Conservation (phyloP, 805 yeast genomes). For the Metschnikowia similis region DNA sequence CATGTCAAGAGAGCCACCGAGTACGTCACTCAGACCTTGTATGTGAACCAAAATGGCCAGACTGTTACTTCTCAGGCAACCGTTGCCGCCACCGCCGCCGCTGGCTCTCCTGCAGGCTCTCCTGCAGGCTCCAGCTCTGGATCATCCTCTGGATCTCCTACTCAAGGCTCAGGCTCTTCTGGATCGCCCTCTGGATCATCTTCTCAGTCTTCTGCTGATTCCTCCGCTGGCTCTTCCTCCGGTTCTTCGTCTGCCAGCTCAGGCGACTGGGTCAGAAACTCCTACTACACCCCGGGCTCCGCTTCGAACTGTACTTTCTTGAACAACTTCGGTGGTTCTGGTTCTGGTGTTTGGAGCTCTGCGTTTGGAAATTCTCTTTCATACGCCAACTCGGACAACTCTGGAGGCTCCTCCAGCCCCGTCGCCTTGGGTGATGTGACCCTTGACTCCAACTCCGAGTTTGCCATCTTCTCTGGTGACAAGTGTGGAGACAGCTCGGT, state of each 20-base stretch:
- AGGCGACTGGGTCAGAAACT: constrained; percentile 61
- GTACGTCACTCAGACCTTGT: constrained; percentile 74
- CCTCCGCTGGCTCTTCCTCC: constrained; percentile 28
- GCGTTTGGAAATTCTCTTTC: constrained; percentile 92
- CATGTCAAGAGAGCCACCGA: constrained; percentile 60
- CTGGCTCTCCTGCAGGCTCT: background rate
- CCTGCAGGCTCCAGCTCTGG: background rate
- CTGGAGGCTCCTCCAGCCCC: constrained; percentile 65
- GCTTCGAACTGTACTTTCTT: constrained; percentile 73
- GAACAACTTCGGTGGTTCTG: constrained; percentile 85
- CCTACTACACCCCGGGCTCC: constrained; percentile 66
- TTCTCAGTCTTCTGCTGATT: constrained; percentile 13
- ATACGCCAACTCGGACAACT: constrained; percentile 74
- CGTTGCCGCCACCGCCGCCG: background rate
- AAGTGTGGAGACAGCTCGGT: constrained; percentile 40
- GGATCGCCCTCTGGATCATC: constrained; percentile 1
- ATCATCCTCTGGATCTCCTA: background rate
- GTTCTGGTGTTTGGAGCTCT: constrained; percentile 84
- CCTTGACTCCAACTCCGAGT: constrained; percentile 71
- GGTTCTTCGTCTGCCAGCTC: constrained; percentile 20
- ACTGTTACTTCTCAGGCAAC: constrained; percentile 19
- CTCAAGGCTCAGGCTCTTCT: background rate
- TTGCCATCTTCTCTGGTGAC: constrained; percentile 72
- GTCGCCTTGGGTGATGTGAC: constrained; percentile 65
- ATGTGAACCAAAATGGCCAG: constrained; percentile 58